These are phyloP conservation scores for Myxozyma neotropica DNA, from an alignment of 805 yeast species.

Conservation along the genomic window DNA sequence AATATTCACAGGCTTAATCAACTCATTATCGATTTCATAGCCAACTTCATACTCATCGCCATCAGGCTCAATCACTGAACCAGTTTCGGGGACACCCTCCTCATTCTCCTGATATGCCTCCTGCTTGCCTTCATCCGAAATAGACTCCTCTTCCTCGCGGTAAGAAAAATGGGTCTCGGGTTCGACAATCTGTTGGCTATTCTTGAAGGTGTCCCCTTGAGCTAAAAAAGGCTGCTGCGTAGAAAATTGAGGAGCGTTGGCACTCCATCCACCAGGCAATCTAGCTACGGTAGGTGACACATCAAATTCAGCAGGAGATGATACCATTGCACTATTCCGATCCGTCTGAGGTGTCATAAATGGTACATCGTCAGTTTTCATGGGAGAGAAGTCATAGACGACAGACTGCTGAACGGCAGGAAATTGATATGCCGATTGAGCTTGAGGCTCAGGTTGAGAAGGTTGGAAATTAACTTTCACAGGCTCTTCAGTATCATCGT, in stretches of 20 bases:
- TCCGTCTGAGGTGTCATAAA: conserved; percentile 23
- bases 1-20: neutral
- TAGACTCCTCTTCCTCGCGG: conserved; percentile 7
- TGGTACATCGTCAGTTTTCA: conserved; percentile 39
- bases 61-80: neutral
- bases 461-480: conserved; percentile 39
- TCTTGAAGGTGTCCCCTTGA: conserved; percentile 9
- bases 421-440: neutral
- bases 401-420: conserved; percentile 5
- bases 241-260: conserved; percentile 9
- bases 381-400: conserved; percentile 22
- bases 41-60: conserved; percentile 10
- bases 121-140: conserved; percentile 20
- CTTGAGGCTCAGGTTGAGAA: neutral
- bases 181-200: neutral
- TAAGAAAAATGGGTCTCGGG: neutral
- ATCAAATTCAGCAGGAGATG: conserved; percentile 7
- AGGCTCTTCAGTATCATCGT: conserved; percentile 48
- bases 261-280: conserved; percentile 24
- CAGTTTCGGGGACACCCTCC: conserved; percentile 15
- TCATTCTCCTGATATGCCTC: conserved; percentile 3
- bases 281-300: conserved; percentile 8
- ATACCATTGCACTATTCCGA: neutral
- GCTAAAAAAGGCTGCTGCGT: conserved; percentile 17
- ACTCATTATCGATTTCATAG: conserved; percentile 5